Conservation (phyloP, 169 alveolate species). For the Eimeria brunetti region DNA sequence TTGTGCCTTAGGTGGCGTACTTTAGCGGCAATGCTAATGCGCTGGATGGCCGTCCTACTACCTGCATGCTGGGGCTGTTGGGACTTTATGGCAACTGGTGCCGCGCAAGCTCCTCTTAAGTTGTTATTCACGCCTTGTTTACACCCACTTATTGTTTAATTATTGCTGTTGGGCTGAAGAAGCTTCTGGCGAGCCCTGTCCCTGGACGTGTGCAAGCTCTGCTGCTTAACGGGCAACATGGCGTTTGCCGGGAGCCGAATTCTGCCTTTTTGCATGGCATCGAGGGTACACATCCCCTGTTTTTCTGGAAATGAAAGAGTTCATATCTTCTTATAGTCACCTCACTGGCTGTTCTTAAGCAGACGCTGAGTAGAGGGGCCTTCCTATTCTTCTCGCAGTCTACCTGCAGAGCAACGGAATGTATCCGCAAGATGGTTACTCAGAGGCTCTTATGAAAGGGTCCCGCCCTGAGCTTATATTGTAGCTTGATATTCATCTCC, state of each 20-base stretch:
- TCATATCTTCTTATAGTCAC: not conserved
- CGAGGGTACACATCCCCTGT: not conserved
- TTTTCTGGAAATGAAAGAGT: not conserved
- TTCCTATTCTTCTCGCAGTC: not conserved
- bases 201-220: not conserved
- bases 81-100: not conserved
- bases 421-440: not conserved
- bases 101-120: not conserved
- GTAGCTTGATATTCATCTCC: too few relatives aligned
- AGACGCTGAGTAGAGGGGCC: not conserved
- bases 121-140: not conserved
- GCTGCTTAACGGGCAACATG: slow-evolving; percentile 19
- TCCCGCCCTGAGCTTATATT: not conserved
- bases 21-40: not conserved
- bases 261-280: not conserved
- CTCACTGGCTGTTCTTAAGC: not conserved
- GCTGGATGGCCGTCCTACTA: not conserved
- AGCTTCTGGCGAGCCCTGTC: not conserved
- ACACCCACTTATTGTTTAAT: not conserved
- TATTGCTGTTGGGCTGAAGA: not conserved
- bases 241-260: slow-evolving; percentile 2
- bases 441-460: not conserved
- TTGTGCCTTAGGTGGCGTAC: not conserved
- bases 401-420: not conserved
- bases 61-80: not conserved